phyloP scores from a whole-genome alignment of 129 eudicot genomes.

The Tanacetum coccineum region DNA sequence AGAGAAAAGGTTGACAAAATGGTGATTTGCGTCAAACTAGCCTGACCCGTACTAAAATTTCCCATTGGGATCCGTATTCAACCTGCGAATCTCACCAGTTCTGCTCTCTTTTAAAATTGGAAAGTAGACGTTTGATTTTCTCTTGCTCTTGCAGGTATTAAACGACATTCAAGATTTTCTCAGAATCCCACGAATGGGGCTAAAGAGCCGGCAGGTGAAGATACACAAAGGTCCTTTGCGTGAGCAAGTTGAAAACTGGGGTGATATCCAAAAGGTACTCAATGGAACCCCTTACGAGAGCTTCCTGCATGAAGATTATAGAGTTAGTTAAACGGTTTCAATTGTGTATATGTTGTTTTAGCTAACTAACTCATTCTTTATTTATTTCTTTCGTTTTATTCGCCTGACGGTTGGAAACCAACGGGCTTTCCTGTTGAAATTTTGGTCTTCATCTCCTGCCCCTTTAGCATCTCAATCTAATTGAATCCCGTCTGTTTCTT shows the following conservation, averaged over 20 bases:
- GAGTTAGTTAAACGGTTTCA: slow-evolving; percentile 30
- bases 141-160: slow-evolving; percentile 42
- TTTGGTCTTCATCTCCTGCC: slow-evolving; percentile 36
- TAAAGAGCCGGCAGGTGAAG: slow-evolving; percentile 79
- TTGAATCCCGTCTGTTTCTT: slow-evolving; percentile 3
- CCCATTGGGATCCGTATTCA: not conserved
- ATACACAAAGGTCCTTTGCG: slow-evolving; percentile 82
- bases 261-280: slow-evolving; percentile 57
- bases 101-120: not conserved
- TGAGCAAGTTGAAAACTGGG: slow-evolving; percentile 85
- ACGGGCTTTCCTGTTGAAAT: slow-evolving; percentile 43
- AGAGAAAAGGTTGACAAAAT: not conserved
- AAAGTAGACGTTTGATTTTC: not conserved
- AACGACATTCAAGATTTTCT: slow-evolving; percentile 81
- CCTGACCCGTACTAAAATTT: not conserved
- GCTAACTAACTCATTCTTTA: slow-evolving; percentile 37
- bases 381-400: slow-evolving; percentile 22
- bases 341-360: slow-evolving; percentile 33
- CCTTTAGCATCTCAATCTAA: slow-evolving; percentile 22
- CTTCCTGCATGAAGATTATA: slow-evolving; percentile 56
- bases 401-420: slow-evolving; percentile 18
- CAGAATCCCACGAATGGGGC: slow-evolving; percentile 63
- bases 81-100: slow-evolving; percentile 9
- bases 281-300: slow-evolving; percentile 68
- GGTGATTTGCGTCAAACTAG: not conserved